Evolutionary conservation across 2,329 filamentous ascomycete species (phyloP).

Genomic region (Raffaelea ambrosiae): DNA sequence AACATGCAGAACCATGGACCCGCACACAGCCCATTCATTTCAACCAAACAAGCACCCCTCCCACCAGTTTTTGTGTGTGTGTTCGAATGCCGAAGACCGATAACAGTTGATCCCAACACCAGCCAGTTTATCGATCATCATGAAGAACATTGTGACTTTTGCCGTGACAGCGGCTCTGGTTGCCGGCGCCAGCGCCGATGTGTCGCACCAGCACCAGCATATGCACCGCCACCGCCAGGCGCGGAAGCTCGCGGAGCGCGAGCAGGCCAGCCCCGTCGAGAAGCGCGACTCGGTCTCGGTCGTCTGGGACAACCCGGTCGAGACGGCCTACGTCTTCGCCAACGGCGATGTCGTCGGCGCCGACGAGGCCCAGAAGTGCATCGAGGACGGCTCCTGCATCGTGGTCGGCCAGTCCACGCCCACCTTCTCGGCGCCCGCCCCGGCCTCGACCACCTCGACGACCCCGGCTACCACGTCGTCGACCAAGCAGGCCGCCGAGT

Average conservation of each 20-base stretch:
- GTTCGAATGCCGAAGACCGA: background rate
- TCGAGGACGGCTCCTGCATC: conserved; percentile 63
- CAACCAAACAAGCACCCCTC: background rate
- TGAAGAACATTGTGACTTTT: conserved; percentile 42
- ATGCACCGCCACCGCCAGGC: conserved; percentile 48
- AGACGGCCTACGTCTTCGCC: conserved; percentile 60
- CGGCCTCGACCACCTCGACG: conserved; percentile 20
- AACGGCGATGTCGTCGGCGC: conserved; percentile 53
- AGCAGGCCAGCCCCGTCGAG: conserved; percentile 32
- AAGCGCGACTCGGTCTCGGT: conserved; percentile 32
- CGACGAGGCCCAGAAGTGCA: conserved; percentile 60
- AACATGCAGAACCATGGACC: no score
- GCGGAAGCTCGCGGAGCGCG: conserved; percentile 38
- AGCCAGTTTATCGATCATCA: conserved; percentile 19
- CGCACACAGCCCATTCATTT: background rate
- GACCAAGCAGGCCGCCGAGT: conserved; percentile 33
- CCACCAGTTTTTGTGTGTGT: no score
- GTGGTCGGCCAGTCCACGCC: conserved; percentile 52
- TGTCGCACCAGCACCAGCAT: conserved; percentile 48
- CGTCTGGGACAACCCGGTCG: conserved; percentile 51
- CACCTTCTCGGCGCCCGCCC: conserved; percentile 37
- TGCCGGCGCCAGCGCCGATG: conserved; percentile 42
- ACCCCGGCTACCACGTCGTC: conserved; percentile 24
- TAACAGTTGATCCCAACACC: background rate
- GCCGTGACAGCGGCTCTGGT: conserved; percentile 45